Base-by-base conservation (phyloP, 2,329 filamentous ascomycete genomes). In the Trichoderma breve region DNA sequence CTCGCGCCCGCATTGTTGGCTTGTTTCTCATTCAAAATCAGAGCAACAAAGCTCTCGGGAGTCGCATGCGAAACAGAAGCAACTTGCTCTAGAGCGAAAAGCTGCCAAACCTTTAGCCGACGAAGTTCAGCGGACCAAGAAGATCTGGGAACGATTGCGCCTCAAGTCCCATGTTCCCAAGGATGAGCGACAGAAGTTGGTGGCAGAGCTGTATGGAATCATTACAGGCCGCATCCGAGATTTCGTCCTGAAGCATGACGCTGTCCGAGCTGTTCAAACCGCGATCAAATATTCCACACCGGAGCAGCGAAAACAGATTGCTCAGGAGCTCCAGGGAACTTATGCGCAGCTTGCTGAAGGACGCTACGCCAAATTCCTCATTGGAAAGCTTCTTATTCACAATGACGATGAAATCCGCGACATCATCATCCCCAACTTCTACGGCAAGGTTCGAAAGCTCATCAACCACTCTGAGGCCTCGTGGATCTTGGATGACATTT, bases 401-500 rank as follows among this genome's bases (percentile, higher is more conserved):
- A 94, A 94, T 73, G 94, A 98, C 79, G 86, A 90, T 53, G 93
- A 95, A 81, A 94, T 97, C 74, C 89, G 94, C 77, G 93, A 97
- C 79, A 83, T 97, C 75, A 93, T 99, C 77, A 91, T 99, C 14
- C 92, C 93, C 57, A 95, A 99, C 81, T 98, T 99, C 83, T 98
- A 96, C 81, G 95, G 96, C 72, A 91, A 95, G 81, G 93, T 98
- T 74, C 92, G 93, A 79, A 93, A 94, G 78, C 86, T 98, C 79
- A 98, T 98, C 81, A 96, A 97, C 81, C 96, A 99, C 82, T 90
- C 95, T 1, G 97, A 99, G 82, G 96, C 93, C 36, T 95, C 94
- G 53, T 99, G 96, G 95, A 98, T 99, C 76, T 85, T 99, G 55
- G 97, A 99, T 81, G 96, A 99, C 81, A 92, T 98, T 76, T 99